Conservation (phyloP, 257 asterid genomes). For the Gardenia jasminoides region DNA sequence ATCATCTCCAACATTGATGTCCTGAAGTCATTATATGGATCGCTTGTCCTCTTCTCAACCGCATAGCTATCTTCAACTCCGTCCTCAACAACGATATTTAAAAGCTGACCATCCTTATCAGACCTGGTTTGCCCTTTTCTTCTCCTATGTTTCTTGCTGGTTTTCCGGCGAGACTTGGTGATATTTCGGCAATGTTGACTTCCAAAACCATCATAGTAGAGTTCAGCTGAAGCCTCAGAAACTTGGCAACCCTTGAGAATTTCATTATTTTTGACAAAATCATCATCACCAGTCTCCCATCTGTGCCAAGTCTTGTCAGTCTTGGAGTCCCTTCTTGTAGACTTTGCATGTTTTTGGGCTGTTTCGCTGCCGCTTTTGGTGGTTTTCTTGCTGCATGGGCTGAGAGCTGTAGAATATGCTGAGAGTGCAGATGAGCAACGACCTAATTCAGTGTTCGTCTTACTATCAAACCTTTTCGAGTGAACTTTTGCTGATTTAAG, state of each 20-base stretch:
- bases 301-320: not conserved
- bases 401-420: constrained; percentile 10
- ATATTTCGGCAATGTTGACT: constrained; percentile 7
- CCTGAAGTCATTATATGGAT: constrained; percentile 66
- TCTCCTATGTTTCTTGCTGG: constrained; percentile 4
- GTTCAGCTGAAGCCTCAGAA: constrained; percentile 18
- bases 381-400: constrained; percentile 8
- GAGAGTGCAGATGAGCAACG: constrained; percentile 30
- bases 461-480: constrained; percentile 17
- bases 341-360: not conserved
- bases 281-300: not conserved
- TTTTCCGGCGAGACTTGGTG: constrained; percentile 14
- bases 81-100: constrained; percentile 5
- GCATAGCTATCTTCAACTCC: constrained; percentile 46
- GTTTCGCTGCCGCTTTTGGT: not conserved
- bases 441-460: constrained; percentile 26
- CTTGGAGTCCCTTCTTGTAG: constrained; percentile 4
- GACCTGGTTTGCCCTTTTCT: not conserved
- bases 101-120: not conserved
- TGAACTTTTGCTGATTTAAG: constrained; percentile 24
- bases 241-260: constrained; percentile 13
- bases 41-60: constrained; percentile 63
- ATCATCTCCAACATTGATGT: constrained; percentile 89
- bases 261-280: constrained; percentile 10
- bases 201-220: constrained; percentile 19